Conservation (phyloP, 495 filamentous ascomycete genomes). For the Schizothecium vesticola region DNA sequence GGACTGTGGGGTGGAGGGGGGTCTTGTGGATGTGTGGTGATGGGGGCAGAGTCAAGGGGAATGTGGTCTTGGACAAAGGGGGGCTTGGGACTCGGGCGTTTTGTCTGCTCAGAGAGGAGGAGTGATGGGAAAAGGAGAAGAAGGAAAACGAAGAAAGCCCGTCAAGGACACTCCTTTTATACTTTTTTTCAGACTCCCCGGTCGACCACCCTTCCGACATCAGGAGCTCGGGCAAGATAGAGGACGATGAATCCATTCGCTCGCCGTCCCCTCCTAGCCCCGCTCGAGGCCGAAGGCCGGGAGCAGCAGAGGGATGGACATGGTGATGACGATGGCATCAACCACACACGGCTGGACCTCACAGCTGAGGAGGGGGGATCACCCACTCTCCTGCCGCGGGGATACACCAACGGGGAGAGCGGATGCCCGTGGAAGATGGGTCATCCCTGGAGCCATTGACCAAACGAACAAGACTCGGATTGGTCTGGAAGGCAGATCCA, state of each 20-base stretch:
- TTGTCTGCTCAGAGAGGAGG: constrained; percentile 25
- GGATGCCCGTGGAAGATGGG: constrained; percentile 27
- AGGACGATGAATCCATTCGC: constrained; percentile 43
- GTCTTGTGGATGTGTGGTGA: constrained; percentile 4
- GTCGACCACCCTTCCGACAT: constrained; percentile 25
- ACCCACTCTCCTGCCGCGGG: constrained; percentile 47
- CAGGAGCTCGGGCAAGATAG: constrained; percentile 43
- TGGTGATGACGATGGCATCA: constrained; percentile 33
- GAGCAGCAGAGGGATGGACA: constrained; percentile 23
- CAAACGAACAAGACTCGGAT: constrained; percentile 30
- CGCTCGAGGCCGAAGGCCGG: constrained; percentile 30
- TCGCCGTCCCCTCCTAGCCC: constrained; percentile 39
- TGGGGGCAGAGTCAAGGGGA: not conserved
- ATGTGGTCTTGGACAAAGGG: constrained; percentile 5
- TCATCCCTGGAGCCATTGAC: constrained; percentile 33
- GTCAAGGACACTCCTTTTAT: constrained; percentile 58
- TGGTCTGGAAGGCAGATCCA: constrained; percentile 25
- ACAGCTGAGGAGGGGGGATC: constrained; percentile 30
- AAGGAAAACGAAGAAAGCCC: constrained; percentile 28
- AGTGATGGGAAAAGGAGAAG: constrained; percentile 53
- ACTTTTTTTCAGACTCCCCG: constrained; percentile 40
- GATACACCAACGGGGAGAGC: constrained; percentile 38
- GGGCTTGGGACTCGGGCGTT: constrained; percentile 14
- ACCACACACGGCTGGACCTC: constrained; percentile 11
- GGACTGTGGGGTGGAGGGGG: constrained; percentile 9